Base-by-base conservation (phyloP, 2,329 filamentous ascomycete genomes). In the Sclerotinia trifoliorum region DNA sequence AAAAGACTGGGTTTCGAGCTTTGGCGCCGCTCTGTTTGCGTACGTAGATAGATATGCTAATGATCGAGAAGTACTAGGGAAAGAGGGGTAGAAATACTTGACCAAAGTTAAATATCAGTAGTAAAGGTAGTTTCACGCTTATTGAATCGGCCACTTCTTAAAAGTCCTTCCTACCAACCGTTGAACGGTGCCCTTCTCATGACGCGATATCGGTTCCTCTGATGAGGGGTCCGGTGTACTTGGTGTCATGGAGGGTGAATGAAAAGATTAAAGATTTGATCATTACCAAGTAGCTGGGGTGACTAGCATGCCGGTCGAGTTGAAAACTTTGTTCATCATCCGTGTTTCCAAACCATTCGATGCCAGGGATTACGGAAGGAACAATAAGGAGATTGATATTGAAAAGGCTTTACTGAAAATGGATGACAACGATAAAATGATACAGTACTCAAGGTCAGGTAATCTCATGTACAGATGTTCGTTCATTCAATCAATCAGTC, bases 301-400 rank as follows among this genome's bases (percentile, higher is more conserved):
- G 39, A 17, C 39, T 42, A 42, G 39, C 39, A 42, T 13, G 15
- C 39, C 1, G 39, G 13, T 57, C 21, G 55, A 17, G 29, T 35
- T 35, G 29, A 35, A 39, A 56, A 21, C 10, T n/a, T 24, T 51
- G 48, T 24, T 51, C 48, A 51, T 51, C 13, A 11, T 54, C 51
- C 24, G 51, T n/a, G 21, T 32, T 21, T n/a, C 52, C 52, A 55
- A 55, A 35, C 26, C 52, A 35, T 56, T 8, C 32, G 35, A 39
- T 15, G 32, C 55, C 55, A 49, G 58, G 58, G 58, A 62, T 49
- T 62, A 2, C 44, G 44, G 58, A 42, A 39, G 61, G 61, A 52
- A 64, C 8, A 42, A 52, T 42, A 39, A 39, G 35, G 32, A 63
- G 29, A 55, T 55, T 55, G 52, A 10, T 8, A 8, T 42, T 42